Base-by-base conservation (phyloP, 257 asterid genomes). In the Scutellaria baicalensis region DNA sequence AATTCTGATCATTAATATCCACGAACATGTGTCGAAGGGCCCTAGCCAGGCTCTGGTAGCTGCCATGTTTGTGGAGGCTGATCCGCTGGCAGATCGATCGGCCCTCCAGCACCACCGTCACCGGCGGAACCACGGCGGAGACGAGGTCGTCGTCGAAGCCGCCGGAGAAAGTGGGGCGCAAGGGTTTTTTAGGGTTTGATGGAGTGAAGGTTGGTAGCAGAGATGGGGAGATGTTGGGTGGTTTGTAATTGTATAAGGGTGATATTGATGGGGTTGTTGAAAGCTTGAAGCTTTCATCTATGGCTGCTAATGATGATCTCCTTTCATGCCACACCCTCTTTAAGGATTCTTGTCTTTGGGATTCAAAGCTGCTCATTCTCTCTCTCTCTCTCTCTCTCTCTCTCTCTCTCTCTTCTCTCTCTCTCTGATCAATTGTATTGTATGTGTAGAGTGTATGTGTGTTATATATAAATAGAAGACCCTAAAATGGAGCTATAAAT, bases 101-200 rank as follows among this genome's bases (percentile, higher is more conserved):
- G 5, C 95, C 96, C 75, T 90, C 96, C 7, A 90, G 54, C 42
- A 88, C 95, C 81, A 90, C 96, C 70, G 95, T 90, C 62, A 90
- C 86, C 16, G 88, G 85, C 6, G 96, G 95, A 3, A 85, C 79
- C 75, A 76, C 83, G 11, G 75, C 50, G 0, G 90, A 59, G 6
- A 84, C 87, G 0, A 83, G 91, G 64, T 85, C 92, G 9, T 80
- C 83, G n/a, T 78, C 74, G 47, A 81, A 77, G 9, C 76, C 84
- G 8, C 77, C 75, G 33, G 84, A 72, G 13, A 79, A 73, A 6
- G 48, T 39, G 0, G 76, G 76, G 21, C 52, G 56, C 23, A 57
- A 9, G 7, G 12, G 43, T 49, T 56, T 42, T 75, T 44, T 75
- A 62, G 81, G 73, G 76, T 80, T 76, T 49, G 78, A 6, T 7